Conservation (phyloP, 768 basidiomycete species). For the Auricularia sp. region DNA sequence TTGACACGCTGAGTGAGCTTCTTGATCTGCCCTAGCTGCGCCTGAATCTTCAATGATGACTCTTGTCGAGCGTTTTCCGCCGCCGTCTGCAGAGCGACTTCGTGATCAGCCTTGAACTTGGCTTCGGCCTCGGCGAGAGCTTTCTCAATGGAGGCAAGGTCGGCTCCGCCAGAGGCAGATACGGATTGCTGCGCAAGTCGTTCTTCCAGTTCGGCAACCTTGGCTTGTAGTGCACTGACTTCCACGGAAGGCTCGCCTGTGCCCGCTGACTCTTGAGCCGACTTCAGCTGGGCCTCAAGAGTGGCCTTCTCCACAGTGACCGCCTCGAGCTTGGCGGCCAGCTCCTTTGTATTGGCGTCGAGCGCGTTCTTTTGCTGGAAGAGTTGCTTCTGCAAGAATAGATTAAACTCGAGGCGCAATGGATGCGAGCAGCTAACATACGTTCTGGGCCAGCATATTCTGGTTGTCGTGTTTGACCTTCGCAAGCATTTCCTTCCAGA, state of each 20-base stretch:
- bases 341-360: constrained; percentile 27
- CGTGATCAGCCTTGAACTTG: not conserved
- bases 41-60: not conserved
- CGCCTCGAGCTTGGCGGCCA: constrained; percentile 53
- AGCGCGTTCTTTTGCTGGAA: constrained; percentile 13
- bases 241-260: constrained; percentile 20
- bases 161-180: constrained; percentile 1
- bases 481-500: too few species aligned
- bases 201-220: constrained; percentile 4
- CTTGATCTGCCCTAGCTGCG: not conserved
- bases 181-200: constrained; percentile 23
- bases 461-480: too few species aligned
- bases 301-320: constrained; percentile 34
- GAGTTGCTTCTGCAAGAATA: constrained; percentile 4
- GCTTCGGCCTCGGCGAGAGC: not conserved
- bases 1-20: not conserved
- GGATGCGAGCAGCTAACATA: too few species aligned
- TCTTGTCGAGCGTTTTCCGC: not conserved
- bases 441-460: too few species aligned
- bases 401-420: not conserved
- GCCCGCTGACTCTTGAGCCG: not conserved
- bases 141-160: not conserved
- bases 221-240: constrained; percentile 27
- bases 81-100: not conserved
- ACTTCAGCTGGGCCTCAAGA: constrained; percentile 31